Evolutionary conservation across 495 filamentous ascomycete species (phyloP), one percentile per base, ranked within the genome.

Genomic region (Aspergillus avenaceus): DNA sequence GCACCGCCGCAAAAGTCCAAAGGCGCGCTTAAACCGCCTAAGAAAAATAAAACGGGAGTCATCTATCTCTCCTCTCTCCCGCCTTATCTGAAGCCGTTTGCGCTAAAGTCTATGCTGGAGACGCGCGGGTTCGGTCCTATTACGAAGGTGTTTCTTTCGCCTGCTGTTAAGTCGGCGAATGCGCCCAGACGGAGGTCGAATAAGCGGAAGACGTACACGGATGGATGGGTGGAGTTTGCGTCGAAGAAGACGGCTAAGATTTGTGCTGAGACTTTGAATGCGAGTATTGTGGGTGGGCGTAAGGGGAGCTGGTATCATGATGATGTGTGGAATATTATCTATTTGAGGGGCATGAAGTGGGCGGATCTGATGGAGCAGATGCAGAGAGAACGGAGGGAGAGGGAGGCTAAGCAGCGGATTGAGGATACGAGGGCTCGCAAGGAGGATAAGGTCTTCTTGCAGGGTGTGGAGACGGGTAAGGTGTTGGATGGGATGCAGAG

Each of bases 171-270:
- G 0, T 61, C 78, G 21, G 71, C 78, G 8, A 83, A 85, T 43
- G 68, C 72, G 42, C 24, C 82, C 7, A 73, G 76, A 22, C 76
- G 72, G 31, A 86, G 87, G n/a, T 86, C 87, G 21, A 97, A 96
- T 66, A 93, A 92, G 67, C 91, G 95, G 61, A 82, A 86, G 50
- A 81, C 76, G 13, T 98, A 86, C 67, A 84, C 83, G 5, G 95
- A 97, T 62, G 93, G 93, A 2, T 98, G 93, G 93, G 83, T 97
- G 14, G 93, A 98, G 60, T 96, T 95, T 58, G 65, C 79, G 19
- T 73, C 76, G 24, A 84, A 87, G 62, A 84, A 82, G 57, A 84
- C 88, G 31, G 95, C 93, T 3, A 95, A 95, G 61, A 66, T 84
- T 8, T 87, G 80, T 5, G 90, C 86, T n/a, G 91, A 95, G 60